Base-by-base conservation (phyloP, 1,284 basidiomycete genomes). In the Sutorius eximius region DNA sequence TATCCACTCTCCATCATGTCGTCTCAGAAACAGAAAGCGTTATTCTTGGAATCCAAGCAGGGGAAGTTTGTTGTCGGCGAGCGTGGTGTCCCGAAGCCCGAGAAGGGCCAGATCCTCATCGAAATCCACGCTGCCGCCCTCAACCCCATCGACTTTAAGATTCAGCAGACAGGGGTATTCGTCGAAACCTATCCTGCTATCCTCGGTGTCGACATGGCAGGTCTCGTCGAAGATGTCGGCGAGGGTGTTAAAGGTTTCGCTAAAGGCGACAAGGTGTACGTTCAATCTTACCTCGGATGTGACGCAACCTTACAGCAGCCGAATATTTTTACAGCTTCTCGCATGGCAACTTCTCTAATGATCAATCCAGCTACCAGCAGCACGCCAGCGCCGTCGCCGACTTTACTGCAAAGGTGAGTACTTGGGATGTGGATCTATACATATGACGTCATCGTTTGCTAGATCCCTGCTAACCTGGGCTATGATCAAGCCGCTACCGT, bases 71-170 rank as follows among this genome's bases (percentile, higher is more conserved):
- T 55, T 24, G 49, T 72, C 24, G 32, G 43, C 4, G 55, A 59
- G 27, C 59, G 56, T 43, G 59, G 64, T 16, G 60, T 79, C 16
- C 75, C 74, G 1, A 71, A 61, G 42, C 76, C 78, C 3, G 70
- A 67, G 8, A 59, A 65, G 5, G 74, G 74, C 6, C 71, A 82
- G 57, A 59, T 83, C 2, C 68, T 81, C 22, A 71, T 82, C 51
- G 77, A 75, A 56, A 56, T 81, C 34, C 56, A 74, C 6, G 61
- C 77, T 0, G 56, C 71, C 10, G 75, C 71, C 3, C 69, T 83
- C 12, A 82, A 82, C 59, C 80, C 80, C 5, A 58, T 77, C n/a
- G 81, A 81, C 62, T 80, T 72, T 64, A 79, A 78, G 59, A 70
- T 71, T 12, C 59, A 64, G 40, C 16, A 64, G 51, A 43, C 55